Evolutionary conservation across 192 early-diverging fungal genomes (phyloP), one percentile per base, ranked within the genome.

Genomic region (Coemansia sp.): DNA sequence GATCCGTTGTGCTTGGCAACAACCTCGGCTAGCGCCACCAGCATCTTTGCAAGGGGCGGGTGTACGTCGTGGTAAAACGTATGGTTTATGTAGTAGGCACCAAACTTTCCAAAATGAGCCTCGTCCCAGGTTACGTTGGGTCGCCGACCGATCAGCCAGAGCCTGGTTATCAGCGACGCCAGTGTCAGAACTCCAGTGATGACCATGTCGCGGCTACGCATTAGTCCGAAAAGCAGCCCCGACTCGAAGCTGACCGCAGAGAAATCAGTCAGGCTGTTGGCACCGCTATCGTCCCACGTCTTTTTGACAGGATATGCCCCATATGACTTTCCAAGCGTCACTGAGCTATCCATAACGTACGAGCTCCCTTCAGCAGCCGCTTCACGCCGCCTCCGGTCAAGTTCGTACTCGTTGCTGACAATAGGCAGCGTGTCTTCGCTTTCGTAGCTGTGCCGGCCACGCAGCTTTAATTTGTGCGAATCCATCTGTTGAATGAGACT

Each of bases 1-100:
- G 85, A 68, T 28, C 88, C 89, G 66, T 92, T 87, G 84, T 84
- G 86, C 2, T 86, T 86, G 12, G 83, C 87, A 12, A 92, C 18
- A 3, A 84, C 62, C 30, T 88, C 88, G 7, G 89, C 75, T 43
- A 92, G 72, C 5, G 83, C 89, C 42, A 89, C 83, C 46, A 92
- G 75, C 84, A 91, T 91, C 75, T 92, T 92, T 26, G 89, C 90
- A 35, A 98, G 85, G 10, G 96, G 96, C 34, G 96, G 96, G 79
- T 97, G 96, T 4, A 99, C 96, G 84, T 99, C 96, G 74, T 95
- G 95, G 67, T 97, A 99, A 67, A 96, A 99, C 42, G 91, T 90
- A 25, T 86, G 83, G 60, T 95, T 93, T 43, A 99, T 79, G 77
- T 99, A 99, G 71, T 91, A 85, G 12, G 91, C 91, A 30, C 89